Percentiles rank a stretch among this genome's conserved stretches.
Evolutionary conservation across 371 early-diverging fungal species (phyloP).

Genomic region (Cokeromyces recurvatus): DNA sequence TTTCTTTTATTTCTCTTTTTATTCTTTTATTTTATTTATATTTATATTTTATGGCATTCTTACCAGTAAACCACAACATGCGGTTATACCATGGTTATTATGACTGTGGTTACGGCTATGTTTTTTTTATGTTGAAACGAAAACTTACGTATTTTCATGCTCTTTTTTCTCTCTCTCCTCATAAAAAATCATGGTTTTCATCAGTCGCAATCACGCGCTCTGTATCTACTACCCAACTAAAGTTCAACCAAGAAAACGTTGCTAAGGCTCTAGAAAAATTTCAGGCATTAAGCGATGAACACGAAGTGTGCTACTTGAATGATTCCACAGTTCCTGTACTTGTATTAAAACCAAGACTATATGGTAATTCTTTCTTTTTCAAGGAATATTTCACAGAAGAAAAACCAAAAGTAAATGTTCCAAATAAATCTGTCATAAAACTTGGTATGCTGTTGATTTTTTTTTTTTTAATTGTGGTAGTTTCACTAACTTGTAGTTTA

Average conservation of each 20-base stretch:
- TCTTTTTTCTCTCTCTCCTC: too few relatives aligned
- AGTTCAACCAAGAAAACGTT: constrained; percentile 17
- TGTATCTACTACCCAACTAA: constrained; percentile 11
- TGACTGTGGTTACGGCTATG: too few relatives aligned
- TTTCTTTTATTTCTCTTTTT: too few relatives aligned
- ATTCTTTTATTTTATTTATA: too few relatives aligned
- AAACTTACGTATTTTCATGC: too few relatives aligned
- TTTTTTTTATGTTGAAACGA: too few relatives aligned
- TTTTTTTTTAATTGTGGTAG: constrained; percentile 9
- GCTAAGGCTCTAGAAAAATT: constrained; percentile 17
- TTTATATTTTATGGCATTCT: too few relatives aligned
- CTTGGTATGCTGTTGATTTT: constrained; percentile 8
- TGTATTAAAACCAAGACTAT: constrained; percentile 11
- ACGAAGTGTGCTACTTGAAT: constrained; percentile 6
- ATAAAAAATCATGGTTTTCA: too few relatives aligned
- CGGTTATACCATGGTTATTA: too few relatives aligned
- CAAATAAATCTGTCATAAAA: constrained; percentile 5
- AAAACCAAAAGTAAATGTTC: constrained; percentile 1
- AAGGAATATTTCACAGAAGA: constrained; percentile 11
- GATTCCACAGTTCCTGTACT: constrained; percentile 8
- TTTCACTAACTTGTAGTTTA: constrained; percentile 12
- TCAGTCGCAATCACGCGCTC: constrained; percentile 13
- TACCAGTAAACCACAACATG: too few relatives aligned
- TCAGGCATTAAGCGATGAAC: constrained; percentile 12
- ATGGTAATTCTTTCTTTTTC: constrained; percentile 13